Percentiles rank a stretch among this genome's conserved stretches.
These are phyloP conservation scores for Talaromyces sp. DNA, from an alignment of 2,329 filamentous ascomycete species.

Conservation along the genomic window DNA sequence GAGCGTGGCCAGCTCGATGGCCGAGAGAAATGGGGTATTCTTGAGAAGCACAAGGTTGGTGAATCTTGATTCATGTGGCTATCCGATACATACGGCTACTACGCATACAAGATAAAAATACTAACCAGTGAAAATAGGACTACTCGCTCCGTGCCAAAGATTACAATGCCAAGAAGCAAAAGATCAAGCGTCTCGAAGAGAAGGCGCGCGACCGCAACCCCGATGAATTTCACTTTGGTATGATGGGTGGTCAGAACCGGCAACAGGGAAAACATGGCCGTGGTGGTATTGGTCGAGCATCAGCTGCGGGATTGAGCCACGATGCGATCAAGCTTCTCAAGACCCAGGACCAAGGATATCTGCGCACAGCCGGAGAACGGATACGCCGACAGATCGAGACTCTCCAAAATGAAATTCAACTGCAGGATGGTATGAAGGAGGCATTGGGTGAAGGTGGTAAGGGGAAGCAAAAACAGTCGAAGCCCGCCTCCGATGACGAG, in stretches of 20 bases:
- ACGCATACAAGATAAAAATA: background rate
- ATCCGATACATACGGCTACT: background rate
- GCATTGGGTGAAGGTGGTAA: constrained; percentile 26
- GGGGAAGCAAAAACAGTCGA: constrained; percentile 26
- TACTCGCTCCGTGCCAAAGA: constrained; percentile 67
- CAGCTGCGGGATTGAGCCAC: constrained; percentile 49
- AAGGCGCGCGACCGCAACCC: constrained; percentile 65
- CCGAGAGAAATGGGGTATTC: constrained; percentile 81
- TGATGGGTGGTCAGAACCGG: constrained; percentile 57
- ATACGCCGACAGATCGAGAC: constrained; percentile 57
- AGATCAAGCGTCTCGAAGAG: constrained; percentile 60
- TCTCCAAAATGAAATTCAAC: constrained; percentile 48
- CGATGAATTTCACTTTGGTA: constrained; percentile 68
- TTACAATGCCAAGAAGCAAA: constrained; percentile 64
- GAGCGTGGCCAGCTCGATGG: constrained; percentile 87
- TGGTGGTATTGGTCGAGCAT: constrained; percentile 43
- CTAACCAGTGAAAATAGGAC: constrained; percentile 48
- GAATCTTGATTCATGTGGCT: constrained; percentile 1
- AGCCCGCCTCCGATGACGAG: constrained; percentile 27
- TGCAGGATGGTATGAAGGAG: constrained; percentile 44
- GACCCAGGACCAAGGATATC: constrained; percentile 66
- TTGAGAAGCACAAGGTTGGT: constrained; percentile 88
- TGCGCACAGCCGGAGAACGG: constrained; percentile 61
- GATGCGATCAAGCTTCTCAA: constrained; percentile 67
- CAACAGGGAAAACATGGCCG: constrained; percentile 45